A percentile compares a stretch with the other conserved stretches of the same genome.
Conservation (phyloP, 2,329 filamentous ascomycete species). For the Talaromyces sp. region DNA sequence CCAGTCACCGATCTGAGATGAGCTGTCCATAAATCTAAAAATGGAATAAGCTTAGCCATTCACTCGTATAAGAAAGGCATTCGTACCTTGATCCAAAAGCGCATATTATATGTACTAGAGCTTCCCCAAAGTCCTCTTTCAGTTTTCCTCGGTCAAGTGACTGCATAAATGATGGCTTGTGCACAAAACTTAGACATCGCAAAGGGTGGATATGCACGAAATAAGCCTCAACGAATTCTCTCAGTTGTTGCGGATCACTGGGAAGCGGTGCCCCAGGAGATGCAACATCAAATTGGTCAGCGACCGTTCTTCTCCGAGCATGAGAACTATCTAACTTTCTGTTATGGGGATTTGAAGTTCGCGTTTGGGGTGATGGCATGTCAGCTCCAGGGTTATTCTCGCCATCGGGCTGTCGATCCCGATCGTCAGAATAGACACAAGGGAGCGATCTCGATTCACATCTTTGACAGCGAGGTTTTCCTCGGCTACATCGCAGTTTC, state of each 20-base stretch:
- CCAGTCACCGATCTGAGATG: not conserved
- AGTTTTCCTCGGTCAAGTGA: not conserved
- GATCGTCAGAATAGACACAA: not conserved
- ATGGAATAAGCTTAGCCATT: too few relatives aligned
- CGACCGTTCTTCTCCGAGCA: not conserved
- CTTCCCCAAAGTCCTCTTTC: not conserved
- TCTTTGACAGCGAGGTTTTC: not conserved
- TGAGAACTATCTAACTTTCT: not conserved
- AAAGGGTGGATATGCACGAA: slow-evolving; percentile 2
- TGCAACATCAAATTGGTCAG: not conserved
- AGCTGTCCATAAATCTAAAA: not conserved
- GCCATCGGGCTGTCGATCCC: not conserved
- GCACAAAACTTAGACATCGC: slow-evolving; percentile 5
- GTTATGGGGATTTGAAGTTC: too few relatives aligned
- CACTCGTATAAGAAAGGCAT: not conserved
- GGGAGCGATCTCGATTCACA: not conserved
- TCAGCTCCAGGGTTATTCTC: not conserved
- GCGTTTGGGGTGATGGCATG: too few relatives aligned
- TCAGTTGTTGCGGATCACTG: not conserved
- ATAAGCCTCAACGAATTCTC: not conserved
- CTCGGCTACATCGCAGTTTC: not conserved
- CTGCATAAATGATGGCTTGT: slow-evolving; percentile 7
- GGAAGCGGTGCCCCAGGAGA: not conserved
- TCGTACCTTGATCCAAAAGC: slow-evolving; percentile 4
- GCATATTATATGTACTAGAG: not conserved